Conservation (phyloP, 441 rosid species). For the Pelargonium cotyledonis region DNA sequence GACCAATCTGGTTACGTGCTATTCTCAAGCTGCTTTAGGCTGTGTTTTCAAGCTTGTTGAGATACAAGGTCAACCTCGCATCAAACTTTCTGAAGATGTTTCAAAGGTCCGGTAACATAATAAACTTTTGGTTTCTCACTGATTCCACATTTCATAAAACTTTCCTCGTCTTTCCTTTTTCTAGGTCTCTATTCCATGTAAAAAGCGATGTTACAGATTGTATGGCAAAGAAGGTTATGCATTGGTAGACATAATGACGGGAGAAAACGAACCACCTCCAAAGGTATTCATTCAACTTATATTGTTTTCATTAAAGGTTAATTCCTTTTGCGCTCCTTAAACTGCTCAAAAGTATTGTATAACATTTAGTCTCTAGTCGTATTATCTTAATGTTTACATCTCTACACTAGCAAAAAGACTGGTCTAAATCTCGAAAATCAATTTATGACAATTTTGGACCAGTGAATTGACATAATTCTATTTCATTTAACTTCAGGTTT, state of each 20-base stretch:
- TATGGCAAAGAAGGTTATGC: constrained; percentile 85
- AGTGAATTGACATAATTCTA: too few relatives aligned
- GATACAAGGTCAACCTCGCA: constrained; percentile 81
- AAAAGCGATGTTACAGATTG: constrained; percentile 63
- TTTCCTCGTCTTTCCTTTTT: constrained; percentile 15
- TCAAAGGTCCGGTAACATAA: constrained; percentile 51
- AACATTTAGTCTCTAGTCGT: too few relatives aligned
- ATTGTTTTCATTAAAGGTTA: neutral
- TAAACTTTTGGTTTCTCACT: neutral
- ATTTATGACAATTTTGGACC: too few relatives aligned
- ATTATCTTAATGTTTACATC: too few relatives aligned
- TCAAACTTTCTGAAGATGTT: constrained; percentile 94
- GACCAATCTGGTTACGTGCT: constrained; percentile 84
- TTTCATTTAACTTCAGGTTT: too few relatives aligned
- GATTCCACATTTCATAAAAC: neutral
- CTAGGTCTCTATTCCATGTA: constrained; percentile 95
- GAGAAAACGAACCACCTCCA: constrained; percentile 84
- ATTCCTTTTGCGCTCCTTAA: too few relatives aligned
- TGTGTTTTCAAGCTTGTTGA: constrained; percentile 95
- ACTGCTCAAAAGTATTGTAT: too few relatives aligned
- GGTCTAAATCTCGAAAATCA: too few relatives aligned
- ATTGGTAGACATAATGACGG: constrained; percentile 86
- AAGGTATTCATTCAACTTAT: constrained; percentile 38
- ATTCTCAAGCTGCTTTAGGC: constrained; percentile 85
- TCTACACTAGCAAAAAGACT: too few relatives aligned